These are phyloP conservation scores for Clarkia xantiana DNA, from an alignment of 345 rosid genomes.

Conservation along the genomic window DNA sequence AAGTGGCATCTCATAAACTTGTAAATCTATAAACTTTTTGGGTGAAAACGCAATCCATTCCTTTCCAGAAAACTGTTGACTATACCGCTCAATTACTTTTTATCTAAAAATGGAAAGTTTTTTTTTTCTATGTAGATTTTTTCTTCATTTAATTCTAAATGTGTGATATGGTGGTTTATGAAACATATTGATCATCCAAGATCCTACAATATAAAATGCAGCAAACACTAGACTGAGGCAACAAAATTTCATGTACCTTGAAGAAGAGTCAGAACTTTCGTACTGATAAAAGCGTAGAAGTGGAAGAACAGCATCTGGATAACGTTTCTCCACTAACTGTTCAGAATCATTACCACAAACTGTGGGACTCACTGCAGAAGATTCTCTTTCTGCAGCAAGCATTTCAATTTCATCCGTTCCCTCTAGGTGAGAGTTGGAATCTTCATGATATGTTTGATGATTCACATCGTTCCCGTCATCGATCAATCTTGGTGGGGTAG, in stretches of 20 bases:
- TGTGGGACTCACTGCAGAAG: constrained; percentile 20
- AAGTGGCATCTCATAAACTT: no score
- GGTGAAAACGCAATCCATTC: no score
- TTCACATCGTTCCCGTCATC: constrained; percentile 21
- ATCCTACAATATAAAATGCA: neutral
- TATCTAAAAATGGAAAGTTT: no score
- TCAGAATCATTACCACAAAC: constrained; percentile 22
- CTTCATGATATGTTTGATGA: constrained; percentile 22
- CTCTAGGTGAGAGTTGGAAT: constrained; percentile 16
- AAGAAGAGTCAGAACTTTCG: constrained; percentile 70
- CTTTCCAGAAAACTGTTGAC: no score
- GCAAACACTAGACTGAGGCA: no score
- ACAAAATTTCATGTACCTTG: constrained; percentile 35
- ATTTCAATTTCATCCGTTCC: constrained; percentile 21
- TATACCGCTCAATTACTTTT: no score
- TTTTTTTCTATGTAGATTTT: no score
- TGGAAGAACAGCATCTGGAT: constrained; percentile 44
- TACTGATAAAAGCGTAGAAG: constrained; percentile 49
- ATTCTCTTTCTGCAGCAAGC: constrained; percentile 15
- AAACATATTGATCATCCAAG: neutral
- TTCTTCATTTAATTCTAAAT: no score
- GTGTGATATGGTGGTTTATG: no score
- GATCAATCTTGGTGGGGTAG: constrained; percentile 20
- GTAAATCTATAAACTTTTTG: no score
- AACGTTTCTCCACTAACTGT: constrained; percentile 37